Percentiles rank a stretch among this genome's conserved stretches.
These are phyloP conservation scores for Leccinum disarticulatum DNA, from an alignment of 768 basidiomycete genomes.

Conservation along the genomic window DNA sequence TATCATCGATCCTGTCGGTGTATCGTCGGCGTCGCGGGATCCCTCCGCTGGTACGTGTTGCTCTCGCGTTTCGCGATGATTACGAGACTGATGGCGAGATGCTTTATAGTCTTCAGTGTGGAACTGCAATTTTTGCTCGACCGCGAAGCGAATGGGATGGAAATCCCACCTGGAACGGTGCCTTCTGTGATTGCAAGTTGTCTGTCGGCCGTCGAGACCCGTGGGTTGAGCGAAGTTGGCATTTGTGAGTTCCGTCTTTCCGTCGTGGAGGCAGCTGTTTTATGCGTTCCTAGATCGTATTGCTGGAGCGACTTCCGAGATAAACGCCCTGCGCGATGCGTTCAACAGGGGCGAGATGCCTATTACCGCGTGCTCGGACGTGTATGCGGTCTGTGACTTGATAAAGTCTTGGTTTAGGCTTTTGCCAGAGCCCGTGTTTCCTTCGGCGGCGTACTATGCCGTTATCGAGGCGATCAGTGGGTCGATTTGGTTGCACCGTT, in stretches of 20 bases:
- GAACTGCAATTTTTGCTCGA: slow-evolving; percentile 67
- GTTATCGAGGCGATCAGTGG: slow-evolving; percentile 73
- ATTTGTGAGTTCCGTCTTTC: slow-evolving; percentile 61
- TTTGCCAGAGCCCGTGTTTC: slow-evolving; percentile 79
- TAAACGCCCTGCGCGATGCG: slow-evolving; percentile 66
- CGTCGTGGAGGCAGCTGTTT: background rate
- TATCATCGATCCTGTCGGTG: slow-evolving; percentile 57
- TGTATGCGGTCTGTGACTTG: slow-evolving; percentile 80
- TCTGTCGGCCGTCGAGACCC: slow-evolving; percentile 66
- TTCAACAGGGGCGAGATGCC: slow-evolving; percentile 75
- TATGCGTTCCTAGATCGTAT: slow-evolving; percentile 61
- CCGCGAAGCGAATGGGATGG: slow-evolving; percentile 55
- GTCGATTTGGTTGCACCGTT: slow-evolving; percentile 19
- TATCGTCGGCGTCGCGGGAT: slow-evolving; percentile 54
- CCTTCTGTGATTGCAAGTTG: slow-evolving; percentile 67
- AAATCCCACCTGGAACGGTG: slow-evolving; percentile 55
- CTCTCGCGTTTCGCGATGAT: background rate
- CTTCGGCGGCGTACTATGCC: slow-evolving; percentile 61
- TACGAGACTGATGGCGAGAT: slow-evolving; percentile 5
- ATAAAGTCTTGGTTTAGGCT: slow-evolving; percentile 86
- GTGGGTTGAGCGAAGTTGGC: slow-evolving; percentile 78
- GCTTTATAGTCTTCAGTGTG: slow-evolving; percentile 64
- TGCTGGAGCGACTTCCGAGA: slow-evolving; percentile 71
- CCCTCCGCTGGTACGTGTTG: slow-evolving; percentile 65
- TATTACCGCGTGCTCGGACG: slow-evolving; percentile 60